A percentile compares a stretch with the other conserved stretches of the same genome.
Conservation (phyloP, 2,329 filamentous ascomycete species). For the Epichloe gansuensis region DNA sequence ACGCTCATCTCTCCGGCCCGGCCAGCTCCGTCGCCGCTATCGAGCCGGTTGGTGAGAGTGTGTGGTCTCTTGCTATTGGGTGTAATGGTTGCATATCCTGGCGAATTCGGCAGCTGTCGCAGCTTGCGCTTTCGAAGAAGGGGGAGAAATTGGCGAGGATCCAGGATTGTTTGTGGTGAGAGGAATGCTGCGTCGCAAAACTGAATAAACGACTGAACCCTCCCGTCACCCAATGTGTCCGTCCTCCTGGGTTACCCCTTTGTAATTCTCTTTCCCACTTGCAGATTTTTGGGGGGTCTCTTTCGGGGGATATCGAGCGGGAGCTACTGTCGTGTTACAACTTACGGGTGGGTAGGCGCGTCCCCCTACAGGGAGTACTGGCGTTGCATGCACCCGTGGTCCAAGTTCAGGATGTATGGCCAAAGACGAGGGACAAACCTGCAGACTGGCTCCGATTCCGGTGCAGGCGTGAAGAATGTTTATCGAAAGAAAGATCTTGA, state of each 20-base stretch:
- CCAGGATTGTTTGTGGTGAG: not conserved
- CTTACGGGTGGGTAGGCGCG: not conserved
- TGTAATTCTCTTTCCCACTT: not conserved
- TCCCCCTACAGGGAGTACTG: not conserved
- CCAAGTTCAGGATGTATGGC: not conserved
- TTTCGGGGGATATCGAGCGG: not conserved
- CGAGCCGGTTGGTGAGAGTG: constrained; percentile 1
- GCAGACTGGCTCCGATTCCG: not conserved
- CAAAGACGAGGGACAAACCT: not conserved
- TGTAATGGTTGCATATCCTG: constrained; percentile 5
- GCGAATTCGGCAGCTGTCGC: constrained; percentile 1
- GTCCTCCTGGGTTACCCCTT: too few species aligned
- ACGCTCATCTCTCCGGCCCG: constrained; percentile 11
- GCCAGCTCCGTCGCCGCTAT: not conserved
- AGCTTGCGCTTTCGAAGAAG: constrained; percentile 4
- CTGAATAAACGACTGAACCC: not conserved
- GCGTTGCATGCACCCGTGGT: not conserved
- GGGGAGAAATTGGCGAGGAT: constrained; percentile 1
- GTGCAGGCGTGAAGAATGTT: not conserved
- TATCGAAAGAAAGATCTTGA: not conserved
- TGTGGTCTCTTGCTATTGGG: constrained; percentile 2
- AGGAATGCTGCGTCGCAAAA: not conserved
- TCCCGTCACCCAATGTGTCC: not conserved
- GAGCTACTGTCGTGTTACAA: not conserved
- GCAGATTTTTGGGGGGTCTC: not conserved